phyloP scores from a whole-genome alignment of 139 green algal genomes.

The Parachlorella kessleri region DNA sequence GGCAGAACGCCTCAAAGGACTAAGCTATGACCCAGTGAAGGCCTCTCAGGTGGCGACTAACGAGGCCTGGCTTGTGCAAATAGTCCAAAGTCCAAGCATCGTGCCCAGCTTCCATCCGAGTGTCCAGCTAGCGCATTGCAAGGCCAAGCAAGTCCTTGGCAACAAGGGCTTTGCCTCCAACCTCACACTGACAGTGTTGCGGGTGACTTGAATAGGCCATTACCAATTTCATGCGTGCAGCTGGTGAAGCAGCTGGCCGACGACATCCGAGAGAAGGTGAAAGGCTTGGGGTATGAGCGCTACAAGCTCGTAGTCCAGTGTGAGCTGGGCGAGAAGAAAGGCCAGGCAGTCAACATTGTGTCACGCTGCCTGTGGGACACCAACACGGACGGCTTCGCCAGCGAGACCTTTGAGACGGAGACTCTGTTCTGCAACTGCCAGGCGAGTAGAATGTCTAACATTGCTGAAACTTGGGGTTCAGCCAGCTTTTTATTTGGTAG shows the following conservation, averaged over 20 bases:
- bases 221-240: no score
- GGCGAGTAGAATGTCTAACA: constrained; percentile 21
- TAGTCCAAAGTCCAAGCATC: no score
- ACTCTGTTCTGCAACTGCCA: constrained; percentile 77
- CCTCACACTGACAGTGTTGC: no score
- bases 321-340: constrained; percentile 82
- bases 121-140: no score
- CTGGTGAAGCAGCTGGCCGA: constrained; percentile 60
- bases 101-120: no score
- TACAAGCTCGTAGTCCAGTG: constrained; percentile 84
- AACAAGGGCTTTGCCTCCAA: no score
- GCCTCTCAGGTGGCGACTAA: constrained; percentile 72
- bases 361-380: constrained; percentile 89
- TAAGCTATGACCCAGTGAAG: constrained; percentile 86
- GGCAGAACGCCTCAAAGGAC: constrained; percentile 70
- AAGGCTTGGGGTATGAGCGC: constrained; percentile 82
- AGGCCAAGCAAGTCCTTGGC: no score
- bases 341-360: constrained; percentile 79
- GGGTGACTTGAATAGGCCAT: no score
- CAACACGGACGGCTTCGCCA: constrained; percentile 73
- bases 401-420: constrained; percentile 79
- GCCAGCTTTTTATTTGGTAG: no score
- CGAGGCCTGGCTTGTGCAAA: no score
- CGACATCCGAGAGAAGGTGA: constrained; percentile 64
- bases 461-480: no score